A percentile compares a stretch with the other conserved stretches of the same genome.
These are phyloP conservation scores for Mortierella sp. DNA, from an alignment of 371 early-diverging fungal species.

Conservation along the genomic window DNA sequence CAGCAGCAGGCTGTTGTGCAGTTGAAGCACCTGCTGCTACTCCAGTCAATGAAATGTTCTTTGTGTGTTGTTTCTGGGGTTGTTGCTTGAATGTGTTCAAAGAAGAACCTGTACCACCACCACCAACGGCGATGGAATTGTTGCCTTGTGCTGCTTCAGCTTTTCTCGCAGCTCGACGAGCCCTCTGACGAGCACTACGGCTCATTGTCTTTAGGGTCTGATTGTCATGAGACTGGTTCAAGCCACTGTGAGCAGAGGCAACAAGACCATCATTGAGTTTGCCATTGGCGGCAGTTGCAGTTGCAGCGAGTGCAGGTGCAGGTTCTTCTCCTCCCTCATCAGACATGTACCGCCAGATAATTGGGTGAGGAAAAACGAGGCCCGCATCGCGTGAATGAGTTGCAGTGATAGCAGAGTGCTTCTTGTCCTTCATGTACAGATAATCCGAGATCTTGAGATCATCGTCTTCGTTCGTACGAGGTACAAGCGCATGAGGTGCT, in stretches of 20 bases:
- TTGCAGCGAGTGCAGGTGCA: background rate
- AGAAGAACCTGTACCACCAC: background rate
- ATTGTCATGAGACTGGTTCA: background rate
- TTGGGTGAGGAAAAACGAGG: background rate
- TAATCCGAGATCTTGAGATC: background rate
- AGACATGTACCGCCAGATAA: background rate
- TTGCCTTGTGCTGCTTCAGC: background rate
- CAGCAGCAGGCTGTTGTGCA: background rate
- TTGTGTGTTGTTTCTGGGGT: background rate
- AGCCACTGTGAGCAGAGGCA: background rate
- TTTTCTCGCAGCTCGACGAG: conserved; percentile 2
- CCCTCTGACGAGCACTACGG: conserved; percentile 8
- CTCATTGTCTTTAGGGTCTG: background rate
- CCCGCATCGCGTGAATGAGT: background rate
- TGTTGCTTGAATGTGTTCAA: background rate
- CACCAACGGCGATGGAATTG: background rate
- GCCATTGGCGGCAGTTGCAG: no score
- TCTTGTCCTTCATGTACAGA: background rate
- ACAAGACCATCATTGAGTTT: background rate
- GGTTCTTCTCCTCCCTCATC: conserved; percentile 1
- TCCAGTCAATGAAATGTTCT: no score
- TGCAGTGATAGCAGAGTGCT: background rate
- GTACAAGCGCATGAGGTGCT: background rate
- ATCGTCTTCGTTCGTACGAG: background rate
- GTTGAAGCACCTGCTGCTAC: background rate